Evolutionary conservation across 352 stramenopile species (phyloP), one percentile per base, ranked within the genome.

Genomic region (Chrysophaeum taylorii): DNA sequence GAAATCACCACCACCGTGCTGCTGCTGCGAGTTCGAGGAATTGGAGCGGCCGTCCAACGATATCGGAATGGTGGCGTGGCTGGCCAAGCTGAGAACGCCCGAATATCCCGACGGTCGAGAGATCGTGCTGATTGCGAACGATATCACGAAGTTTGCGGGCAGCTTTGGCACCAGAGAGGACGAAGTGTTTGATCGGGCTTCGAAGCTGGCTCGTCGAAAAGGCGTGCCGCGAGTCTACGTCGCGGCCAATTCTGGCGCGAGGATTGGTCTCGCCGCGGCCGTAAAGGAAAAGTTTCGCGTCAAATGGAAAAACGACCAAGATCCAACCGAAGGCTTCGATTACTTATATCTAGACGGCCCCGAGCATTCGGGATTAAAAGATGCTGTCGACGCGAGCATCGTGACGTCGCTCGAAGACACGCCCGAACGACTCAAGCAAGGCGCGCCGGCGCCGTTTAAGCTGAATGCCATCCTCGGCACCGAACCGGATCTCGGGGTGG

Each of bases 51-150:
- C 95, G 61, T 82, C 92, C 69, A 99, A 99, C 84, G 84, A 97
- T 82, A 95, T 99, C 64, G 95, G 94, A 69, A 99, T 99, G 95
- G 94, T 99, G 68, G 96, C 95, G 31, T 99, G 96, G 96, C 78
- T 96, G 69, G 85, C 98, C 69, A 97, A 87, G 68, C 75, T 99
- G 29, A 96, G 94, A 80, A 99, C 96, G 54, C 91, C 96, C 0
- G 94, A 99, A 84, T 98, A 96, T 82, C 93, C 90, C 21, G 82
- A 92, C 57, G 94, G 94, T 48, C 91, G 96, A 63, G 89, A 99
- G 82, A 79, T 99, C 43, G 85, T 99, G 23, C 79, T 99, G 57
- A 99, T 99, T 83, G 89, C 94, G 52, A 99, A 99, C 82, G 96
- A 99, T 76, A 99, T 99, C 76, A 99, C 96, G 35, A 90, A 95